These are phyloP conservation scores for Citrus maxima DNA, from an alignment of 345 rosid genomes.

Conservation along the genomic window DNA sequence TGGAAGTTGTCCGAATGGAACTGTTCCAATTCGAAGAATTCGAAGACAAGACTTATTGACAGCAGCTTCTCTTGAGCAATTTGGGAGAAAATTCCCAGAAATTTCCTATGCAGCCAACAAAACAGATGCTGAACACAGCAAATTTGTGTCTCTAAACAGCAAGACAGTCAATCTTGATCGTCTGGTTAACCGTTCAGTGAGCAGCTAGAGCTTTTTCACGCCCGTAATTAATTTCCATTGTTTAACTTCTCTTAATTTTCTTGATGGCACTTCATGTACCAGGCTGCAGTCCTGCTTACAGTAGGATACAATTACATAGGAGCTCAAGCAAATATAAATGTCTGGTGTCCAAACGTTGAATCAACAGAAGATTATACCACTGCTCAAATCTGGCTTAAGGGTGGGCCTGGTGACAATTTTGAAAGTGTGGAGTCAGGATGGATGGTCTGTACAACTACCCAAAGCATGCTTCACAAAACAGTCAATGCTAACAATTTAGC, in stretches of 20 bases:
- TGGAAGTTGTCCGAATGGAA: slow-evolving; percentile 45
- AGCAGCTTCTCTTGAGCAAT: slow-evolving; percentile 23
- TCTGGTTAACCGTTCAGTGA: slow-evolving; percentile 31
- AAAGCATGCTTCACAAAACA: not conserved
- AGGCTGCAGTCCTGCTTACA: slow-evolving; percentile 28
- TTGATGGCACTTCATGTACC: slow-evolving; percentile 5
- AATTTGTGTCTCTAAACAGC: too few relatives aligned
- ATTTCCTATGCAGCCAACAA: not conserved
- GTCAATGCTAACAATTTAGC: not conserved
- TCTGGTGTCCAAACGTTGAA: slow-evolving; percentile 44
- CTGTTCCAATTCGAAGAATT: slow-evolving; percentile 47
- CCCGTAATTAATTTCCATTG: not conserved
- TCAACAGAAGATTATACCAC: slow-evolving; percentile 27
- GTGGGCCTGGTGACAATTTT: slow-evolving; percentile 20
- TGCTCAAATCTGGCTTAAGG: slow-evolving; percentile 43
- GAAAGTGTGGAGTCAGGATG: slow-evolving; percentile 54
- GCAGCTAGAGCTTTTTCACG: not conserved
- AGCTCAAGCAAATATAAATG: slow-evolving; percentile 38
- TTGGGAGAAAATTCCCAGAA: slow-evolving; percentile 29
- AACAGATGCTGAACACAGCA: not conserved
- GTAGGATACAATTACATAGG: slow-evolving; percentile 37
- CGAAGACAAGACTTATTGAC: slow-evolving; percentile 32
- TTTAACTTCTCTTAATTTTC: not conserved
- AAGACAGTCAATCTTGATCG: too few relatives aligned
- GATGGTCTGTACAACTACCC: slow-evolving; percentile 27